Evolutionary conservation across 2,329 filamentous ascomycete species (phyloP).

Genomic region (Talaromyces marneffei): DNA sequence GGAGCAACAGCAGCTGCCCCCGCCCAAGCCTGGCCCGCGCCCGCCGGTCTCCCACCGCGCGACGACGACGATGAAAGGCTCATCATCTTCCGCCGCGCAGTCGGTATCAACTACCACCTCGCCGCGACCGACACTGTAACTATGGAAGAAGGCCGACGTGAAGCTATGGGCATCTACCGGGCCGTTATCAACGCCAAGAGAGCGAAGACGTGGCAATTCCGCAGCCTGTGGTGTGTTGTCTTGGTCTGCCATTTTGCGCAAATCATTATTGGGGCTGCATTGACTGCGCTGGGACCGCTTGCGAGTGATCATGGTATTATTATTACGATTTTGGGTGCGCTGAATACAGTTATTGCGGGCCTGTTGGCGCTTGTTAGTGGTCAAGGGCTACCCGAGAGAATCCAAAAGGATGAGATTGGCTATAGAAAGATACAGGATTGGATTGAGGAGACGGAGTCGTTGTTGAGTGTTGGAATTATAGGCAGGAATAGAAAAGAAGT

Average conservation of each 20-base stretch:
- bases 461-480: conserved; percentile 14
- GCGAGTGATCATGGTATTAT: conserved; percentile 47
- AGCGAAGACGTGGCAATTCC: conserved; percentile 7
- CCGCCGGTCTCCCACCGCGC: conserved; percentile 7
- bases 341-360: conserved; percentile 60
- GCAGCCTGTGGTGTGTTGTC: conserved; percentile 2
- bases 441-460: conserved; percentile 43
- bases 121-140: conserved; percentile 8
- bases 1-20: background rate
- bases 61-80: conserved; percentile 10
- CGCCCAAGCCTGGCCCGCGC: conserved; percentile 6
- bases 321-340: conserved; percentile 55
- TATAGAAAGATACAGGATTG: conserved; percentile 48
- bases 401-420: conserved; percentile 44
- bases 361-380: conserved; percentile 53
- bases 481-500: conserved; percentile 12
- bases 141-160: conserved; percentile 15
- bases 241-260: conserved; percentile 26
- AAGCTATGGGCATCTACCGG: conserved; percentile 10
- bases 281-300: conserved; percentile 44
- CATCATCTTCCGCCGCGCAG: conserved; percentile 14
- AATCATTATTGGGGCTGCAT: conserved; percentile 44
- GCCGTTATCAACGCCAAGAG: conserved; percentile 9
- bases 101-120: conserved; percentile 14
- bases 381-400: conserved; percentile 45